phyloP scores from a whole-genome alignment of 2,329 filamentous ascomycete species.

The Colletotrichum sojae region DNA sequence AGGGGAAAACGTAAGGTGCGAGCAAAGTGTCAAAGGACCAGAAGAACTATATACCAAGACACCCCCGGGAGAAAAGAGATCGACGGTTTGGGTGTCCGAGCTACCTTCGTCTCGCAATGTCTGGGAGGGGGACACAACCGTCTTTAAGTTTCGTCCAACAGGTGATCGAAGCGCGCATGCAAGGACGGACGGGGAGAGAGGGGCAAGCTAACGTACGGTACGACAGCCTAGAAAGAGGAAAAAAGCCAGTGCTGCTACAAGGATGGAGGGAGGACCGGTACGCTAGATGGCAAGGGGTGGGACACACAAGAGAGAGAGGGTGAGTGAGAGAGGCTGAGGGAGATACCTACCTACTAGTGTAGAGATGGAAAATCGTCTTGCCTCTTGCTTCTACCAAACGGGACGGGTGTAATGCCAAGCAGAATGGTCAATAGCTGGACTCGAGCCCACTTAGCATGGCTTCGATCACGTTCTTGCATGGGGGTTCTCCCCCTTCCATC shows the following conservation, averaged over 20 bases:
- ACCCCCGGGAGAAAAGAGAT: slow-evolving; percentile 27
- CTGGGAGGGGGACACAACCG: slow-evolving; percentile 31
- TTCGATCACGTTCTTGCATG: slow-evolving; percentile 6
- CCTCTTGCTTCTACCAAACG: neutral
- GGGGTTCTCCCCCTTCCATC: neutral
- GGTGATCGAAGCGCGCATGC: slow-evolving; percentile 37
- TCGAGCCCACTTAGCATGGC: slow-evolving; percentile 2
- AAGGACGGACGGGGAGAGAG: slow-evolving; percentile 19
- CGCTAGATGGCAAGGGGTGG: slow-evolving; percentile 16
- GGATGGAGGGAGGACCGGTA: slow-evolving; percentile 21
- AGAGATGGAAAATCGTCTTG: neutral
- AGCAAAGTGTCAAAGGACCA: slow-evolving; percentile 6
- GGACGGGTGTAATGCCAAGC: neutral
- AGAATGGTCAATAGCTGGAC: slow-evolving; percentile 2
- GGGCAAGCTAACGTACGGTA: slow-evolving; percentile 18
- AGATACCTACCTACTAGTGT: neutral
- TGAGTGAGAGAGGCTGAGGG: neutral
- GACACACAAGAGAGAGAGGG: neutral
- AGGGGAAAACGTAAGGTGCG: neutral
- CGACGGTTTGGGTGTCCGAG: slow-evolving; percentile 35
- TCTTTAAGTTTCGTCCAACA: slow-evolving; percentile 40
- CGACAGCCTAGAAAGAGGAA: slow-evolving; percentile 15
- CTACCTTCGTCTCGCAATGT: slow-evolving; percentile 36
- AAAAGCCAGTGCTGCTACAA: slow-evolving; percentile 28
- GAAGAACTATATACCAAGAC: slow-evolving; percentile 38